Evolutionary conservation across 2,329 filamentous ascomycete species (phyloP), one percentile per base, ranked within the genome.

Genomic region (Canariomyces notabilis): DNA sequence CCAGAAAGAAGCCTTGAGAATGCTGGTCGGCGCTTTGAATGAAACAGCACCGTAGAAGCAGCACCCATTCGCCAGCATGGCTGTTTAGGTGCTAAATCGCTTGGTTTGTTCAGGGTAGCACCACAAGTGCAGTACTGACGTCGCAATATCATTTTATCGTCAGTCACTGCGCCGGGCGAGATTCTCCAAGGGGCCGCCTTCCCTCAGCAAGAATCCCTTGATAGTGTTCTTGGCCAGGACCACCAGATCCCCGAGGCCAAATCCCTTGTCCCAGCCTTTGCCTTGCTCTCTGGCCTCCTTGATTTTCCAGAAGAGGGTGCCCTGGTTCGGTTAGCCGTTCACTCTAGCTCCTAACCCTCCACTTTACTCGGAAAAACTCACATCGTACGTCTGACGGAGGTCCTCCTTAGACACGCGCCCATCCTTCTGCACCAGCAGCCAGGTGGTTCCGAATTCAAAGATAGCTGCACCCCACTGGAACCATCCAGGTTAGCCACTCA

Each of bases 361-460:
- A n/a, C n/a, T n/a, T n/a, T n/a, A n/a, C n/a, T n/a, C n/a, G n/a
- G n/a, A n/a, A n/a, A n/a, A n/a, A 46, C 56, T 51, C 23, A 55
- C 55, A 50, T 58, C 56, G 21, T 56, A 58, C 2, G 46, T 50
- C 36, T 50, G 46, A 7, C 56, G 49, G 14, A 58, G 37, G 34
- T 82, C 77, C 37, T 82, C 76, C 61, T 82, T 82, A 56, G 62
- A 68, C 62, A 81, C 70, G 41, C 66, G 64, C 0, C 77, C 77
- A 56, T 82, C 75, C 33, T 71, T 67, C 0, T 77, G 76, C 72
- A 79, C 61, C 36, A 82, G 63, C 14, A 79, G 55, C 46, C 74
- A 78, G 1, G 73, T 73, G 0, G 73, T 73, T 2, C 68, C 54
- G 69, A 70, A 70, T 67, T 56, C 46, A 38, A 53, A 55, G 9